A percentile compares a stretch with the other conserved stretches of the same genome.
These are phyloP conservation scores for Ambrosiella cleistominuta DNA, from an alignment of 2,329 filamentous ascomycete genomes.

Conservation along the genomic window DNA sequence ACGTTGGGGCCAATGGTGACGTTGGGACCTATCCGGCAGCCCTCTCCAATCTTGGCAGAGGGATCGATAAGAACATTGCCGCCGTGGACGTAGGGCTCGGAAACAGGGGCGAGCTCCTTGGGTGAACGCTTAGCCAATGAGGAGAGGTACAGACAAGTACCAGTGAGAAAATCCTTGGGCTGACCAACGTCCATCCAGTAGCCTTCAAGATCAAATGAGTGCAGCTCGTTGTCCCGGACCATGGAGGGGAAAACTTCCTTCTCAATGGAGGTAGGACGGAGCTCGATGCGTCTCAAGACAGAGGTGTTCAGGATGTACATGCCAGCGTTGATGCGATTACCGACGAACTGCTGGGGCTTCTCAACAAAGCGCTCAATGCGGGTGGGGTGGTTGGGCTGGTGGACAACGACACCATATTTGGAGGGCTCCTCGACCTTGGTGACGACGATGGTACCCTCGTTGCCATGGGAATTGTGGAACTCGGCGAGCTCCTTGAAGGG, in stretches of 20 bases:
- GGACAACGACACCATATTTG: constrained; percentile 96
- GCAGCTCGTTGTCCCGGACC: constrained; percentile 71
- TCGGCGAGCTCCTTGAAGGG: constrained; percentile 77
- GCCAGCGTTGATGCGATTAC: constrained; percentile 96
- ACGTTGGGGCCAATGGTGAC: constrained; percentile 91
- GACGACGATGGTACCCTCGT: constrained; percentile 94
- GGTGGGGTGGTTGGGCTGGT: constrained; percentile 80
- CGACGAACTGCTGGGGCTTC: constrained; percentile 97
- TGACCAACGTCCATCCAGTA: constrained; percentile 99
- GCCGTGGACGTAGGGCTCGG: constrained; percentile 68
- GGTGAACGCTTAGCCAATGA: constrained; percentile 80
- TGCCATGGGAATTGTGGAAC: constrained; percentile 84
- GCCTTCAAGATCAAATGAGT: constrained; percentile 90
- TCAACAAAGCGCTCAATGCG: constrained; percentile 98
- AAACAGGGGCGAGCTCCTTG: constrained; percentile 58
- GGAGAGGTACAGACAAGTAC: constrained; percentile 89
- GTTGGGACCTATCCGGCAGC: constrained; percentile 95
- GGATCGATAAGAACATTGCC: constrained; percentile 94
- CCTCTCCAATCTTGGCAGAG: constrained; percentile 88
- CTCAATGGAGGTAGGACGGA: constrained; percentile 92
- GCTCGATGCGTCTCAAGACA: constrained; percentile 77
- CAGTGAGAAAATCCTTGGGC: constrained; percentile 93
- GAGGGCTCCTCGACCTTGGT: constrained; percentile 98
- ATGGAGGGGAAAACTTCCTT: constrained; percentile 97
- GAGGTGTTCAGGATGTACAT: constrained; percentile 96